These are phyloP conservation scores for Colletotrichum sidae DNA, from an alignment of 2,329 filamentous ascomycete genomes.

Conservation along the genomic window DNA sequence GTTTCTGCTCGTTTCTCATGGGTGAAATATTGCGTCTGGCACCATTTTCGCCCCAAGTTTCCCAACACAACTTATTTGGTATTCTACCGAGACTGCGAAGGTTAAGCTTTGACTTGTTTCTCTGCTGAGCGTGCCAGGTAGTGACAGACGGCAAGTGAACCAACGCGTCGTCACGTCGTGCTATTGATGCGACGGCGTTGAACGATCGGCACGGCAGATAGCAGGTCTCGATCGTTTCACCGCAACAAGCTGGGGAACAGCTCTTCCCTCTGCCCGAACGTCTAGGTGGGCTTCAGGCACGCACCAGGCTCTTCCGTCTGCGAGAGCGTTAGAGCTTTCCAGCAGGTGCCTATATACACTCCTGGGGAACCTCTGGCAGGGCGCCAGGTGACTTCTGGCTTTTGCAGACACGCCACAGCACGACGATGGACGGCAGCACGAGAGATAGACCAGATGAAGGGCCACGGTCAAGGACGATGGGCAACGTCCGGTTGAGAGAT, in stretches of 20 bases:
- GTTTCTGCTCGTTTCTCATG: not conserved
- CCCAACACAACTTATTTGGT: constrained; percentile 24
- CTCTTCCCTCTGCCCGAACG: constrained; percentile 13
- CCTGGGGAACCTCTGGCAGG: constrained; percentile 10
- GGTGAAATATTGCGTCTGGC: constrained; percentile 10
- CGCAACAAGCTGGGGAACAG: constrained; percentile 18
- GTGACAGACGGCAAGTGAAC: constrained; percentile 4
- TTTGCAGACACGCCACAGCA: not conserved
- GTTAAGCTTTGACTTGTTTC: constrained; percentile 26
- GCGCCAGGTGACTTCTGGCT: not conserved
- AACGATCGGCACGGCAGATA: constrained; percentile 27
- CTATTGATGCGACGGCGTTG: constrained; percentile 23
- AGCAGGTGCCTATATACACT: constrained; percentile 4
- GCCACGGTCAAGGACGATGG: constrained; percentile 46
- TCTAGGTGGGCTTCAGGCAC: constrained; percentile 1
- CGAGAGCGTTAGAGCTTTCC: constrained; percentile 9
- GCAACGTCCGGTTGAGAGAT: constrained; percentile 55
- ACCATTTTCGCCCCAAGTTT: constrained; percentile 13
- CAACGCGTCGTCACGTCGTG: constrained; percentile 4
- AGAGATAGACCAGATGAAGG: constrained; percentile 3
- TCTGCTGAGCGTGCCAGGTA: not conserved
- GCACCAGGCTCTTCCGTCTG: constrained; percentile 2
- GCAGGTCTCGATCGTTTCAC: constrained; percentile 23
- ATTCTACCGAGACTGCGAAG: constrained; percentile 23
- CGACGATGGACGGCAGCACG: constrained; percentile 9